These are phyloP conservation scores for Bifiguratus adelaidae DNA, from an alignment of 192 early-diverging fungal species.

Conservation along the genomic window DNA sequence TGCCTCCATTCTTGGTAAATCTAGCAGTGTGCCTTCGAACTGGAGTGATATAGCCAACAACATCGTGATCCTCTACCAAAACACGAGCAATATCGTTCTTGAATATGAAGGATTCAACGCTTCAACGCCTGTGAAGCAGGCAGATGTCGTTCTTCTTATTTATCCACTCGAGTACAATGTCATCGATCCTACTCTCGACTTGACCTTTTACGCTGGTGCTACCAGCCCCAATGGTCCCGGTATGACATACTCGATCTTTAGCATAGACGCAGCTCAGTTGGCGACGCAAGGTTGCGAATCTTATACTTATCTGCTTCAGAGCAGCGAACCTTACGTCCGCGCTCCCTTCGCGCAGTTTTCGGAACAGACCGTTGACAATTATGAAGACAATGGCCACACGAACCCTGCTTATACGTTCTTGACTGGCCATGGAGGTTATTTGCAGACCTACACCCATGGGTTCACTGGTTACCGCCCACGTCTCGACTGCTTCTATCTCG, in stretches of 20 bases:
- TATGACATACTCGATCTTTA: slow-evolving; percentile 24
- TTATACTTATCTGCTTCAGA: slow-evolving; percentile 17
- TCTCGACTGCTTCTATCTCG: slow-evolving; percentile 19
- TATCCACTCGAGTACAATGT: slow-evolving; percentile 18
- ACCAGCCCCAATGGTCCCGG: slow-evolving; percentile 22
- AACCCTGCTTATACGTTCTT: slow-evolving; percentile 25
- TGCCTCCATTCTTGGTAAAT: slow-evolving; percentile 10
- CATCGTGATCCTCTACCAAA: slow-evolving; percentile 14
- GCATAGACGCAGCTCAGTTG: slow-evolving; percentile 18
- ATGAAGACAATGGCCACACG: slow-evolving; percentile 16
- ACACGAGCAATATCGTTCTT: slow-evolving; percentile 7
- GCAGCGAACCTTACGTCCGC: slow-evolving; percentile 19
- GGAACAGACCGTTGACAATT: slow-evolving; percentile 15
- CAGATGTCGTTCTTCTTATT: slow-evolving; percentile 17
- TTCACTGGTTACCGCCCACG: slow-evolving; percentile 19
- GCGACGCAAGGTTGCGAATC: slow-evolving; percentile 18
- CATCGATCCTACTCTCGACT: slow-evolving; percentile 3
- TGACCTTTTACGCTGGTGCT: slow-evolving; percentile 19
- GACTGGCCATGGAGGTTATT: slow-evolving; percentile 21
- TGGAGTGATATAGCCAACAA: slow-evolving; percentile 20
- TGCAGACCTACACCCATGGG: slow-evolving; percentile 23
- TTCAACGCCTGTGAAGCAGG: slow-evolving; percentile 19
- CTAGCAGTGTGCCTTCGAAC: slow-evolving; percentile 4
- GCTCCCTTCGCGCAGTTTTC: slow-evolving; percentile 20
- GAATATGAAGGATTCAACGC: slow-evolving; percentile 27